These are phyloP conservation scores for Discostella stelligeroides DNA, from an alignment of 108 stramenopile genomes.

Conservation along the genomic window DNA sequence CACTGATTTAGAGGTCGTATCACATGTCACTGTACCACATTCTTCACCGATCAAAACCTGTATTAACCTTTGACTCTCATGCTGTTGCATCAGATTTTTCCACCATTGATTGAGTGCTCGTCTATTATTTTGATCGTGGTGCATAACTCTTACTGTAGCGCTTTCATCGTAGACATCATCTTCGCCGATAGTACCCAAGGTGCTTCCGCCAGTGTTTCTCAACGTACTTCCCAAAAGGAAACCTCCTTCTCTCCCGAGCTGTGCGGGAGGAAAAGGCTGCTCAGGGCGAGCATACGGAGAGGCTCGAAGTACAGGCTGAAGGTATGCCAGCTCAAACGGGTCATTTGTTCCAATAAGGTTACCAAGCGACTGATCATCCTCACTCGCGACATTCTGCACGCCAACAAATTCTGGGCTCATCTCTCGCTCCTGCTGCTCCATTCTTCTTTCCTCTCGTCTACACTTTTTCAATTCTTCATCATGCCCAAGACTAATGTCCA, in stretches of 20 bases:
- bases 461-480: slow-evolving; percentile 64
- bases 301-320: slow-evolving; percentile 84
- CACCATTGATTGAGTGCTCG: slow-evolving; percentile 78
- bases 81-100: slow-evolving; percentile 71
- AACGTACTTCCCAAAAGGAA: slow-evolving; percentile 37
- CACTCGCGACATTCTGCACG: slow-evolving; percentile 4
- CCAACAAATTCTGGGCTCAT: slow-evolving; percentile 13
- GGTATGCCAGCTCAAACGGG: slow-evolving; percentile 82
- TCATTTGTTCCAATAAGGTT: slow-evolving; percentile 65
- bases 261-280: slow-evolving; percentile 87
- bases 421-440: slow-evolving; percentile 24
- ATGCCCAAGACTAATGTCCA: slow-evolving; percentile 83
- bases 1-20: not conserved
- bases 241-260: slow-evolving; percentile 77
- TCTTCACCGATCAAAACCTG: slow-evolving; percentile 79
- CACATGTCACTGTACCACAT: slow-evolving; percentile 71
- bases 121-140: slow-evolving; percentile 78
- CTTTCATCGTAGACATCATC: slow-evolving; percentile 62
- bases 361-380: slow-evolving; percentile 59
- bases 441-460: slow-evolving; percentile 13
- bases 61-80: slow-evolving; percentile 66
- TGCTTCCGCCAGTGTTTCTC: slow-evolving; percentile 25
- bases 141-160: slow-evolving; percentile 75
- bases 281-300: slow-evolving; percentile 82
- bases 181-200: slow-evolving; percentile 46